Evolutionary conservation across 192 early-diverging fungal genomes (phyloP).

Genomic region (Coemansia sp.): DNA sequence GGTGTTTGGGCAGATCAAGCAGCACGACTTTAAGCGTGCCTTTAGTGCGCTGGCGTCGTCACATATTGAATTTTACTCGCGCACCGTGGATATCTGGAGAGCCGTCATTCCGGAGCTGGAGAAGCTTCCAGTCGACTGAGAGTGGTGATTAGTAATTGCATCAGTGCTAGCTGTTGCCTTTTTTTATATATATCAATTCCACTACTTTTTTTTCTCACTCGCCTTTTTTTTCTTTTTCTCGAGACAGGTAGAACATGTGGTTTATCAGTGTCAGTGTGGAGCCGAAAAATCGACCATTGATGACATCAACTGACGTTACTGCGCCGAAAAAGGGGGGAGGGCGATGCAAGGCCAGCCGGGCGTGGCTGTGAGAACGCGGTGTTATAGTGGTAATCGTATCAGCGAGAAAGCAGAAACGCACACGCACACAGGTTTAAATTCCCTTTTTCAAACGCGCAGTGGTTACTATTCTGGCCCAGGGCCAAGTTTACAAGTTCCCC

Average conservation of each 20-base stretch:
- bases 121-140: slow-evolving; percentile 54
- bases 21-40: slow-evolving; percentile 75
- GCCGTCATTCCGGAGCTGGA: slow-evolving; percentile 82
- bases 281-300: neutral
- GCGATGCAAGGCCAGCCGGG: slow-evolving; percentile 10
- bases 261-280: neutral
- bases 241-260: neutral
- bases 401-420: slow-evolving; percentile 4
- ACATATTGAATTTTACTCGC: slow-evolving; percentile 83
- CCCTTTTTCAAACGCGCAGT: neutral
- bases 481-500: neutral
- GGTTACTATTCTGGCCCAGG: neutral
- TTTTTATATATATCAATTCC: neutral
- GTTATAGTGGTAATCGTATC: slow-evolving; percentile 1
- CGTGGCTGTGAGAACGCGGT: slow-evolving; percentile 1
- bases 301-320: neutral
- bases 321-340: neutral
- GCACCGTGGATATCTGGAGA: slow-evolving; percentile 75
- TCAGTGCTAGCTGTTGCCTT: neutral
- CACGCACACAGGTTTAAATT: neutral
- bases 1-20: slow-evolving; percentile 77
- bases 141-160: neutral
- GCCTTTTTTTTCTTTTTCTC: neutral
- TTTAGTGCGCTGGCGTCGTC: slow-evolving; percentile 72
- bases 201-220: slow-evolving; percentile 8